Evolutionary conservation across 208 protist species (phyloP), one percentile per base, ranked within the genome.

Genomic region (Novymonas esmeraldas): DNA sequence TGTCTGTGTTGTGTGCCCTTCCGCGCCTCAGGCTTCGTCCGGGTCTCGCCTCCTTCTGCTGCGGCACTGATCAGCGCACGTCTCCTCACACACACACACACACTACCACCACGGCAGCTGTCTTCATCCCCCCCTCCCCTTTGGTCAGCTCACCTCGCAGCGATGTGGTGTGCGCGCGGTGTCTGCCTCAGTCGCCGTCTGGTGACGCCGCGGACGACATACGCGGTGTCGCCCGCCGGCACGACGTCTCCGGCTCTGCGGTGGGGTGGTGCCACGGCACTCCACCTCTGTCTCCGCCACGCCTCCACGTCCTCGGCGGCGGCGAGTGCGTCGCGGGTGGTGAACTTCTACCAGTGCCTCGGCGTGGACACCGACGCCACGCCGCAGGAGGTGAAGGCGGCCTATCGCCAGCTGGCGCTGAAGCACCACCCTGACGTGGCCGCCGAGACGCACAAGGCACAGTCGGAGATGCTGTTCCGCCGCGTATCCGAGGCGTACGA

Each of bases 401-500:
- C 88, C 24, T 98, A 95, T 64, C 88, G 77, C 33, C 64, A 82
- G 6, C 68, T 89, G 16, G 93, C 92, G n/a, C 71, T 94, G 13
- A 60, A 84, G 76, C 85, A 85, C 45, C 95, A 98, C 68, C 95
- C 92, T 2, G 93, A 97, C 68, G 84, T 92, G 18, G 74, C 69
- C 4, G 82, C 77, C 33, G 85, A 92, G 29, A 31, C 82, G 11
- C 86, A 87, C 66, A 62, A 68, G 20, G 73, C 76, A 2, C 73
- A 87, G 22, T 78, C 82, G 18, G 73, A 95, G 36, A 92, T 93
- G 68, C 67, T 73, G 29, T 98, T 98, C 71, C 82, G 89, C 26
- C 50, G 67, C 34, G 86, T 99, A 6, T 92, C 84, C 45, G 82
- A 95, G 44, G 98, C 98, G 4, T 99, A 99, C 74, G 97, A 99